Conservation (phyloP, 768 basidiomycete genomes). For the Rhodotorula diobovata region DNA sequence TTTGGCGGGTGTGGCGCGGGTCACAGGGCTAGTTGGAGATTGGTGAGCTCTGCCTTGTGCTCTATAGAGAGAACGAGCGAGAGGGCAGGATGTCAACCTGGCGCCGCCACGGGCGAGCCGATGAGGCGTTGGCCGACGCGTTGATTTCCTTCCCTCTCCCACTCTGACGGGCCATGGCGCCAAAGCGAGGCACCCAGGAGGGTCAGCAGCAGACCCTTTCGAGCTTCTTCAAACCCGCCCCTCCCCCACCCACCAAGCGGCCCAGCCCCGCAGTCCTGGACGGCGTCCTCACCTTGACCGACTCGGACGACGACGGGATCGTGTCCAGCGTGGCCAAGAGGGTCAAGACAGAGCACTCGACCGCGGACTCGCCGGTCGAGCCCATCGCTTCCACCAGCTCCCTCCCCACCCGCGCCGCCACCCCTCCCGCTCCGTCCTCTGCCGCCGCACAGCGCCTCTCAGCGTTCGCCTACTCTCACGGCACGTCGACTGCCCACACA, state of each 20-base stretch:
- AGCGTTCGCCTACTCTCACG: slow-evolving; percentile 4
- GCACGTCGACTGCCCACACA: accelerated
- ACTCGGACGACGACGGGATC: slow-evolving; percentile 16
- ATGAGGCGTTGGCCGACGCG: not conserved
- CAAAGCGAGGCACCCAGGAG: not conserved
- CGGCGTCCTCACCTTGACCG: slow-evolving; percentile 6
- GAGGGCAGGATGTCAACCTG: not conserved
- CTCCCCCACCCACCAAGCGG: not conserved
- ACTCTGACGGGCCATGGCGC: not conserved
- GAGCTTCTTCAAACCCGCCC: slow-evolving; percentile 17
- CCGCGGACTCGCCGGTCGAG: not conserved
- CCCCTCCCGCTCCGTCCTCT: not conserved
- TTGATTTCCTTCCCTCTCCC: not conserved
- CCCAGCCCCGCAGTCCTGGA: not conserved
- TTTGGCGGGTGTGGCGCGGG: no score
- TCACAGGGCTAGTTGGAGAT: no score
- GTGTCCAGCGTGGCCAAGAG: not conserved
- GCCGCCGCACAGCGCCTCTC: not conserved
- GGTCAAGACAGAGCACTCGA: slow-evolving; percentile 19
- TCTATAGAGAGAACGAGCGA: no score
- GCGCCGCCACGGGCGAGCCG: no score
- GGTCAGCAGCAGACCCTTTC: slow-evolving; percentile 14
- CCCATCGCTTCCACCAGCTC: slow-evolving; percentile 9
- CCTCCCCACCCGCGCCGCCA: not conserved
- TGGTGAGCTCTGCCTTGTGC: no score